Evolutionary conservation across 169 alveolate genomes (phyloP).

Genomic region (Miamiensis avidus): DNA sequence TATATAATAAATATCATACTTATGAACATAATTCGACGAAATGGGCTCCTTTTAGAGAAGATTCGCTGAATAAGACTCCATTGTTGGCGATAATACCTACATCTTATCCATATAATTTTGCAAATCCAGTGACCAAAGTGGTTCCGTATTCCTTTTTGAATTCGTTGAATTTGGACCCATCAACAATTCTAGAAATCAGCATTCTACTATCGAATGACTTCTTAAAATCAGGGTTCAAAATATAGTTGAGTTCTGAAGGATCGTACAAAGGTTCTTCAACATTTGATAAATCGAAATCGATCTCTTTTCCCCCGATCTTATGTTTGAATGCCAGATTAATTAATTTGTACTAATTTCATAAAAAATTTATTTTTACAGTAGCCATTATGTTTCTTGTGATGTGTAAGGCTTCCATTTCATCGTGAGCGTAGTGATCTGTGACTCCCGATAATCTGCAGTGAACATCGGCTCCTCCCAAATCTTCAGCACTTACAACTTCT

Average conservation of each 20-base stretch:
- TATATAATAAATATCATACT: neutral
- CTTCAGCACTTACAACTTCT: constrained; percentile 80
- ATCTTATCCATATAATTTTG: constrained; percentile 72
- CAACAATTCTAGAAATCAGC: constrained; percentile 80
- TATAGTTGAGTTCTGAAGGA: constrained; percentile 63
- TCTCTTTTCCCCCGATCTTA: neutral
- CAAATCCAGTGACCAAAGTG: constrained; percentile 80
- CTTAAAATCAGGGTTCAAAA: constrained; percentile 63
- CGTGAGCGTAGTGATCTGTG: constrained; percentile 80
- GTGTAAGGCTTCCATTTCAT: constrained; percentile 60
- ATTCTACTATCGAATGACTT: constrained; percentile 56
- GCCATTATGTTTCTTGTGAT: constrained; percentile 32
- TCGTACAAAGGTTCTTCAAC: constrained; percentile 73
- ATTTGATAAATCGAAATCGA: neutral
- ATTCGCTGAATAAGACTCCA: constrained; percentile 85
- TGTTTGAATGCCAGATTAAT: neutral
- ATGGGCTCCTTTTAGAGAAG: constrained; percentile 90
- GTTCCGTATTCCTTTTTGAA: constrained; percentile 82
- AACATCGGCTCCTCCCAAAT: constrained; percentile 80
- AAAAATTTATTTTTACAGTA: constrained; percentile 20
- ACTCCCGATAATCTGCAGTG: constrained; percentile 83
- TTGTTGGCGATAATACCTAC: constrained; percentile 88
- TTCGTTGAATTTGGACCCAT: constrained; percentile 80
- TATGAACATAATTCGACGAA: constrained; percentile 82
- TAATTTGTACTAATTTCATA: neutral